phyloP scores from a whole-genome alignment of 2,329 filamentous ascomycete species.

The Stemphylium beticola region DNA sequence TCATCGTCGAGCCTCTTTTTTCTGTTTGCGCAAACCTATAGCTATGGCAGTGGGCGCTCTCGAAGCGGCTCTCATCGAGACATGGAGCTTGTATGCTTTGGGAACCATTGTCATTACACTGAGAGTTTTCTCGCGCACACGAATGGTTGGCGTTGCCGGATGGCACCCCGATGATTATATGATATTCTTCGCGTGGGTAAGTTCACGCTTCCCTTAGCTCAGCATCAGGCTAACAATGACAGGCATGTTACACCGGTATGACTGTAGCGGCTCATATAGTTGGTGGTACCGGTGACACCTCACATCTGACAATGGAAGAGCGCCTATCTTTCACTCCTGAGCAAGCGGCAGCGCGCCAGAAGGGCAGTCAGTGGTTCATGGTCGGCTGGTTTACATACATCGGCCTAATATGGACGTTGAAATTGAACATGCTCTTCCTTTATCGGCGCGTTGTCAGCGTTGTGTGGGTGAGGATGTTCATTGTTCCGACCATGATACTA shows the following conservation, averaged over 20 bases:
- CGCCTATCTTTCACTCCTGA: constrained; percentile 38
- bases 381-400: constrained; percentile 46
- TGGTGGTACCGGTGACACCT: constrained; percentile 36
- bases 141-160: constrained; percentile 41
- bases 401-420: constrained; percentile 50
- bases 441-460: constrained; percentile 48
- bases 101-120: constrained; percentile 42
- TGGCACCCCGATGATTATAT: constrained; percentile 48
- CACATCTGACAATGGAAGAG: constrained; percentile 40
- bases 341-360: constrained; percentile 36
- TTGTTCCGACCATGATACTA: constrained; percentile 45
- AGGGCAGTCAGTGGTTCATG: constrained; percentile 48
- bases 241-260: constrained; percentile 27
- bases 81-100: constrained; percentile 48
- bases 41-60: constrained; percentile 14
- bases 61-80: constrained; percentile 27
- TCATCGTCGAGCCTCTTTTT: no score
- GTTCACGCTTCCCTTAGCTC: background rate
- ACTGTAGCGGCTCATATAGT: constrained; percentile 35
- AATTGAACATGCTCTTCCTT: constrained; percentile 53
- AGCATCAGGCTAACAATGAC: background rate
- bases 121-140: constrained; percentile 43
- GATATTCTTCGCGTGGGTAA: constrained; percentile 39
- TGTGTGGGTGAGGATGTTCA: constrained; percentile 46
- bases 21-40: background rate